Evolutionary conservation across 495 filamentous ascomycete genomes (phyloP).

Genomic region (Aspergillus incahuasiensis): DNA sequence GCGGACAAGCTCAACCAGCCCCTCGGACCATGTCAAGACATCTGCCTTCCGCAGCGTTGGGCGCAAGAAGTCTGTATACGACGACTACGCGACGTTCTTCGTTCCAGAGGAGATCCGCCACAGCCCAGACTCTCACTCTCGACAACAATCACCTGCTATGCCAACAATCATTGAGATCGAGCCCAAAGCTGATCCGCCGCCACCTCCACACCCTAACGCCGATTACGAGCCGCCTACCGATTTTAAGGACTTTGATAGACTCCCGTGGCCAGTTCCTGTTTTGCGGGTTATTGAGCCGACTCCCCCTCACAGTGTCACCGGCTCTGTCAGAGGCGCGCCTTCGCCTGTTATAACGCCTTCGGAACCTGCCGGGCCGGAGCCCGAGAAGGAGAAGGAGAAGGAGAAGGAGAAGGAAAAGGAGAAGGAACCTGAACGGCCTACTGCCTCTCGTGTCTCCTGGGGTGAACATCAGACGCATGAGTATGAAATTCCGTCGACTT

Average conservation of each 20-base stretch:
- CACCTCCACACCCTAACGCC: neutral
- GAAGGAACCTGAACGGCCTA: slow-evolving; percentile 24
- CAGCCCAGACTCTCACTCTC: slow-evolving; percentile 20
- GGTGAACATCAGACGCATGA: slow-evolving; percentile 57
- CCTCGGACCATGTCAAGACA: slow-evolving; percentile 19
- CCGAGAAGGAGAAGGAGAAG: no score
- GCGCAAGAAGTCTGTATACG: slow-evolving; percentile 27
- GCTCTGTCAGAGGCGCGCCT: slow-evolving; percentile 33
- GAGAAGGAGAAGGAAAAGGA: slow-evolving; percentile 23
- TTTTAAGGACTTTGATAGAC: slow-evolving; percentile 14
- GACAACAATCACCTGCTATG: slow-evolving; percentile 20
- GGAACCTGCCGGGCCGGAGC: slow-evolving; percentile 12
- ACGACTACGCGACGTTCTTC: slow-evolving; percentile 43
- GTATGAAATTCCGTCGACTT: slow-evolving; percentile 55
- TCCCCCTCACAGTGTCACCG: slow-evolving; percentile 41
- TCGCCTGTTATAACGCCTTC: slow-evolving; percentile 27
- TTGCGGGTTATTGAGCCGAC: slow-evolving; percentile 49
- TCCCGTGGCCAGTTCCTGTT: slow-evolving; percentile 47
- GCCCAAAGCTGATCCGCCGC: slow-evolving; percentile 4
- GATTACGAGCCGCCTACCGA: slow-evolving; percentile 18
- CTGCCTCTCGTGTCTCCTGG: slow-evolving; percentile 56
- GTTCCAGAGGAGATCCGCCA: slow-evolving; percentile 35
- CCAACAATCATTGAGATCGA: slow-evolving; percentile 32
- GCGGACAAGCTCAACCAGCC: slow-evolving; percentile 1
- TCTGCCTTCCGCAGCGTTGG: slow-evolving; percentile 22